Conservation (phyloP, 345 rosid species). For the Eucalyptus pumila region DNA sequence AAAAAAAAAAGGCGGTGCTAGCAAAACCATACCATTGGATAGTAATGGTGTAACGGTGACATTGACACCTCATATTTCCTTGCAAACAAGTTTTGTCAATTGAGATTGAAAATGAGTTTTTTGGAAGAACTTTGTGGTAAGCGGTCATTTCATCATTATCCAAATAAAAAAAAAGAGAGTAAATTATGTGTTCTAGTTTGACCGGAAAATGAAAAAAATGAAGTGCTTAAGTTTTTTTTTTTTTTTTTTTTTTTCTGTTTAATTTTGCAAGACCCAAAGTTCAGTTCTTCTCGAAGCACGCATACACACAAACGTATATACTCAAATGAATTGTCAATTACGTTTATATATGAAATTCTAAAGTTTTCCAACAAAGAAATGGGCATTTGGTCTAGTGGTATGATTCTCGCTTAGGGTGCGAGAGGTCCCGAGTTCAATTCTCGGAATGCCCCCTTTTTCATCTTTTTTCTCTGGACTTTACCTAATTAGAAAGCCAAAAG, state of each 20-base stretch:
- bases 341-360: neutral
- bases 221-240: neutral
- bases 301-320: neutral
- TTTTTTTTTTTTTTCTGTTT: neutral
- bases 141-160: neutral
- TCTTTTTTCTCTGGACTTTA: neutral
- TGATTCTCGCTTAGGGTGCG: slow-evolving; percentile 91
- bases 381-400: slow-evolving; percentile 91
- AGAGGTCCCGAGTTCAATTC: slow-evolving; percentile 82
- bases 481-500: neutral
- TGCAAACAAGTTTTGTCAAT: neutral
- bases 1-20: neutral
- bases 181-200: neutral
- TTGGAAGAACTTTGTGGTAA: neutral
- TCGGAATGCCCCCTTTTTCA: slow-evolving; percentile 38
- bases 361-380: fast-evolving
- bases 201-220: neutral
- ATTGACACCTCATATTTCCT: neutral
- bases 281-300: neutral
- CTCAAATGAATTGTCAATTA: neutral
- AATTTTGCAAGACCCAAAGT: neutral
- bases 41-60: neutral
- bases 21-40: neutral
- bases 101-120: neutral
- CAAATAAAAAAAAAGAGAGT: neutral